Evolutionary conservation across 768 basidiomycete genomes (phyloP), one percentile per base, ranked within the genome.

Genomic region (Termitomyces bulborhizus): DNA sequence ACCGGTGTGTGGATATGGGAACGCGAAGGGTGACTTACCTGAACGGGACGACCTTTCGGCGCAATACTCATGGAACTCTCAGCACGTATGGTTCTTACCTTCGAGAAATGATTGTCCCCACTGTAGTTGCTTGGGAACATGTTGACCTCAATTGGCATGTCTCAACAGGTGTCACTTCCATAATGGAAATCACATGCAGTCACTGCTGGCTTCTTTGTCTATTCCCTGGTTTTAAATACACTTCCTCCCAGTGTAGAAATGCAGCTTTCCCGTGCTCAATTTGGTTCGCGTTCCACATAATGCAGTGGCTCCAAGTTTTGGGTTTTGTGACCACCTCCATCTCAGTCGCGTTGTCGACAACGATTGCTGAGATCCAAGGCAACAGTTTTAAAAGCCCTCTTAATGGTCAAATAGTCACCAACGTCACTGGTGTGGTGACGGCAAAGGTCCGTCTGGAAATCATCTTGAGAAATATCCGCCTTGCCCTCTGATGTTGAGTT

Each of bases 361-460:
- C 72, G 9, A 68, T 82, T 12, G 66, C 77, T n/a, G 80, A 81
- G 27, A 79, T 84, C 29, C 79, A 82, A 65, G 82, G 82, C 3
- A n/a, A 45, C 61, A 31, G 64, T 72, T 81, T 73, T 57, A 68
- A 67, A 58, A 81, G 80, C 32, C 79, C 81, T 52, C 61, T 76
- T 11, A 63, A 58, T 29, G 77, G 79, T 0, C 70, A 79, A 54
- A 68, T 64, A 5, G 78, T 83, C 6, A 61, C 68, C 26, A 73
- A 76, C 61, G 68, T 84, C 8, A 76, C 74, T 27, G 82, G 79
- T 15, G 57, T 80, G 5, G 79, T 82, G 0, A 77, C 79, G 7
- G 80, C 81, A 5, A 82, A 80, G 70, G 82, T 80, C 61, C 32
- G 63, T 57, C 6, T 18, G 27, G 26, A 51, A 31, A 21, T 42